A percentile compares a stretch with the other conserved stretches of the same genome.
These are phyloP conservation scores for Claviceps monticola DNA, from an alignment of 2,329 filamentous ascomycete genomes.

Conservation along the genomic window DNA sequence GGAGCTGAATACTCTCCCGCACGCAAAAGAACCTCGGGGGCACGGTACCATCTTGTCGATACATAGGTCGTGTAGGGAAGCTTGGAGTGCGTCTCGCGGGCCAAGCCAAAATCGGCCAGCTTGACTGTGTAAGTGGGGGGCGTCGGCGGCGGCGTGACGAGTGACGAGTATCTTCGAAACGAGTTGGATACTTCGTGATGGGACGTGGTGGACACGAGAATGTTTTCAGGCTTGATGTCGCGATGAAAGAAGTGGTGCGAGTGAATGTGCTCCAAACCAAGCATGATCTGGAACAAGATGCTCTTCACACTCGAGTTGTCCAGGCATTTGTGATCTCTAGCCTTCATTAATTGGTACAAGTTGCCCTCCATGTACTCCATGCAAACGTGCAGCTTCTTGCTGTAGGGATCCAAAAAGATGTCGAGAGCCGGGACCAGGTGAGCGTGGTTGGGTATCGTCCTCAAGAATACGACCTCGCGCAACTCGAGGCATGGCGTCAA, in stretches of 20 bases:
- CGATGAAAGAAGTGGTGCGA: slow-evolving; percentile 96
- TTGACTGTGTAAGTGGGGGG: slow-evolving; percentile 92
- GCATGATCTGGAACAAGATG: slow-evolving; percentile 93
- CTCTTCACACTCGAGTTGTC: slow-evolving; percentile 91
- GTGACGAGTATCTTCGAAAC: slow-evolving; percentile 81
- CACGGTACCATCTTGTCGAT: slow-evolving; percentile 94
- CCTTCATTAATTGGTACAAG: slow-evolving; percentile 97
- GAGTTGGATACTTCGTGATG: slow-evolving; percentile 70
- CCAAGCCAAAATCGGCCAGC: slow-evolving; percentile 94
- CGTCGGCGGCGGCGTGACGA: slow-evolving; percentile 90
- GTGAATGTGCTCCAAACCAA: slow-evolving; percentile 92
- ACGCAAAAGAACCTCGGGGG: slow-evolving; percentile 83
- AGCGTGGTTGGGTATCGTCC: slow-evolving; percentile 72
- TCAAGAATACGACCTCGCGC: slow-evolving; percentile 90
- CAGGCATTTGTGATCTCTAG: slow-evolving; percentile 84
- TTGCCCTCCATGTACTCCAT: slow-evolving; percentile 99
- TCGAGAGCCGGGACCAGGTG: slow-evolving; percentile 95
- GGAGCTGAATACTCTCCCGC: slow-evolving; percentile 95
- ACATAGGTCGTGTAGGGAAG: slow-evolving; percentile 97
- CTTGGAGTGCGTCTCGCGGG: slow-evolving; percentile 93
- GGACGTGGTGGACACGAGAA: slow-evolving; percentile 83
- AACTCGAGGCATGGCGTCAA: slow-evolving; percentile 83
- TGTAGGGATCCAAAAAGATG: slow-evolving; percentile 94
- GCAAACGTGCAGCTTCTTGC: slow-evolving; percentile 88
- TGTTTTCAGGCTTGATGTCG: slow-evolving; percentile 98